phyloP scores from a whole-genome alignment of 2,329 filamentous ascomycete species.

The Diaporthe sp. region DNA sequence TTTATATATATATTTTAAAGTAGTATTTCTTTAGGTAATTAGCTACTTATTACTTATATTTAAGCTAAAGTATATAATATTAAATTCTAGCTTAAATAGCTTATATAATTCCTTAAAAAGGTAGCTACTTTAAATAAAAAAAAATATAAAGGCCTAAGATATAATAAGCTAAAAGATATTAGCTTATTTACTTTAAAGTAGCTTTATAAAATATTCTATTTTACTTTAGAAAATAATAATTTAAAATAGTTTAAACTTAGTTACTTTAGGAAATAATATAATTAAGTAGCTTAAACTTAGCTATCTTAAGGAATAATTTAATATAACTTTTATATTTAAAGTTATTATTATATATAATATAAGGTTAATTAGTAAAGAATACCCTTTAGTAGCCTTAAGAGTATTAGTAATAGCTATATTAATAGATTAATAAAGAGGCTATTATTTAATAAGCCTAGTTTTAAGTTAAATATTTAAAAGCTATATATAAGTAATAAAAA shows the following conservation, averaged over 20 bases:
- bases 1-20: neutral
- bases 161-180: neutral
- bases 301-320: neutral
- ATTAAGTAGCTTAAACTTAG: neutral
- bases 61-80: neutral
- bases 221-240: neutral
- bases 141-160: neutral
- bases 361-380: neutral
- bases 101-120: neutral
- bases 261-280: neutral
- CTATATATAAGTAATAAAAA: neutral
- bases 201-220: neutral
- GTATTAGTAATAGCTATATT: neutral
- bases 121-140: neutral
- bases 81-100: neutral
- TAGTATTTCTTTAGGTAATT: neutral
- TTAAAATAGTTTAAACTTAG: neutral
- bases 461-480: neutral
- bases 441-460: neutral
- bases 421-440: neutral
- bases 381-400: neutral
- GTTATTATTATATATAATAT: neutral
- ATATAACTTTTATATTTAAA: neutral
- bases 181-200: neutral
- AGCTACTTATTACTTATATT: neutral